Base-by-base conservation (phyloP, 192 early-diverging fungal species). In the Gorgonomyces haynaldii region DNA sequence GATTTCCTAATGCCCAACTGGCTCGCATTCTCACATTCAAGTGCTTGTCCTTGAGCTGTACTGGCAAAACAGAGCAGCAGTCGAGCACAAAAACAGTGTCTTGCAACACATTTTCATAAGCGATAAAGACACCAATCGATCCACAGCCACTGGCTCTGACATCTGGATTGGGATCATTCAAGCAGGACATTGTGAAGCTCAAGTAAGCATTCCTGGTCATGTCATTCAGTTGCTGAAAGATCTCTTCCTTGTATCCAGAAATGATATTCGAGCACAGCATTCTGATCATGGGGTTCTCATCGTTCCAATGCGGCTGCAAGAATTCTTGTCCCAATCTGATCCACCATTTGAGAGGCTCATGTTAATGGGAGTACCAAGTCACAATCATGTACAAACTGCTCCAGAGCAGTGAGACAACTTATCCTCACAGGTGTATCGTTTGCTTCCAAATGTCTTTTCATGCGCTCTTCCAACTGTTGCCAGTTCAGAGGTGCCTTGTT, bases 1-100 rank as follows among this genome's bases (percentile, higher is more conserved):
- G 43, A 62, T 85, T 85, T 3, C 75, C 85, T n/a, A 85, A 58
- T 0, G 82, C 81, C 85, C 85, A 88, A 49, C 78, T 81, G 1
- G 71, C 79, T 24, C 83, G 58, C 6, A 84, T 64, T 32, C 81
- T 60, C 1, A 88, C 85, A 30, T 64, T 45, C 23, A 86, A 25
- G 19, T 62, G 67, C 4, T 50, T 34, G 53, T 86, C 81, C 2
- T 47, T 43, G n/a, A 69, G 65, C 26, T 74, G 57, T 6, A 57
- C 42, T 2, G 78, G 54, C 1, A 83, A 46, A 25, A 60, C 58
- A 2, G 54, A 56, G 1, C 72, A 67, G 60, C 83, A 66, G 25
- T 82, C 76, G 4, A 61, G 42, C 8, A 76, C 45, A 51, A 81
- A 78, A 15, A 62, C 57, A 7, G 66, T 54, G 54, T 88, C 80